Evolutionary conservation across 495 filamentous ascomycete genomes (phyloP).

Genomic region (Daldinia childiae): DNA sequence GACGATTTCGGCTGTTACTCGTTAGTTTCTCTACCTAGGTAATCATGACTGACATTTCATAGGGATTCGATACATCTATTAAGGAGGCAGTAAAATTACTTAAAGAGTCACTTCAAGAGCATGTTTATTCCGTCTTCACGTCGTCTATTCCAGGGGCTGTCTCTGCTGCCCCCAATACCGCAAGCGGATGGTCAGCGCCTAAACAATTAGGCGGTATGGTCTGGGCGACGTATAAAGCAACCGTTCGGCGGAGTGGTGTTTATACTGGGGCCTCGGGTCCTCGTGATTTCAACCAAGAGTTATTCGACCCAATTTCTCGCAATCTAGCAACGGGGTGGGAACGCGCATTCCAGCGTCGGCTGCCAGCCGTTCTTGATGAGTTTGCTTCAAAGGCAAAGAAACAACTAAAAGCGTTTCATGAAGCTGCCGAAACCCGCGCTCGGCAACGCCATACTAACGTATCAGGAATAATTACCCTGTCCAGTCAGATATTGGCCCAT

Average conservation of each 20-base stretch:
- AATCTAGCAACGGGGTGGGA: slow-evolving; percentile 66
- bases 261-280: slow-evolving; percentile 48
- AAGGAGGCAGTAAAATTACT: slow-evolving; percentile 45
- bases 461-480: slow-evolving; percentile 42
- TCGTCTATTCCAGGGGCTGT: slow-evolving; percentile 49
- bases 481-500: slow-evolving; percentile 57
- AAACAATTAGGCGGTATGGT: slow-evolving; percentile 58
- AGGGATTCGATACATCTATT: slow-evolving; percentile 51
- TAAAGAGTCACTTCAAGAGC: slow-evolving; percentile 50
- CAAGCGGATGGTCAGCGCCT: slow-evolving; percentile 60
- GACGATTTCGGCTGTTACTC: background rate
- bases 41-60: background rate
- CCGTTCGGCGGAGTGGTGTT: slow-evolving; percentile 57
- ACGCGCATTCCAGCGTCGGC: slow-evolving; percentile 56
- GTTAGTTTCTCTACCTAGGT: background rate
- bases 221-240: slow-evolving; percentile 72
- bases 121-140: slow-evolving; percentile 59
- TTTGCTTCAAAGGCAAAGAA: slow-evolving; percentile 17
- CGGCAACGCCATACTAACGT: slow-evolving; percentile 32
- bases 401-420: slow-evolving; percentile 51
- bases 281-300: slow-evolving; percentile 61
- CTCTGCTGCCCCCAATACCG: slow-evolving; percentile 51
- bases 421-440: slow-evolving; percentile 44
- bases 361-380: slow-evolving; percentile 39
- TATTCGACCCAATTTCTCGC: slow-evolving; percentile 64